Percentiles rank a stretch among this genome's conserved stretches.
These are phyloP conservation scores for Penicillium sp. DNA, from an alignment of 2,329 filamentous ascomycete genomes.

Conservation along the genomic window DNA sequence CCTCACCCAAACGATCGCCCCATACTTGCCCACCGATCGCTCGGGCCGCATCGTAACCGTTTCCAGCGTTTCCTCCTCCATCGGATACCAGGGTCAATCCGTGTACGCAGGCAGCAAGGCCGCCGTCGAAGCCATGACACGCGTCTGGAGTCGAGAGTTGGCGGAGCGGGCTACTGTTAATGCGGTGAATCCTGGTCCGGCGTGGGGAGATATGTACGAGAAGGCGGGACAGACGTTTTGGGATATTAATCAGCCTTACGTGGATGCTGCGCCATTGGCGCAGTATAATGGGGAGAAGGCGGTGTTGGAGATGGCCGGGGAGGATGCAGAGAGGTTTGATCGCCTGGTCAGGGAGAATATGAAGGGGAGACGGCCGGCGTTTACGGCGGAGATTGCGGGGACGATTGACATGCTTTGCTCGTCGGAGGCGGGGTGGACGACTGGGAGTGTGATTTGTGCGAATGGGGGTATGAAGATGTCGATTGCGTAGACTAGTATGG, in stretches of 20 bases:
- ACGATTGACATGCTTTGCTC: slow-evolving; percentile 71
- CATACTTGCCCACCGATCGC: slow-evolving; percentile 60
- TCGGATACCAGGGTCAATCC: slow-evolving; percentile 48
- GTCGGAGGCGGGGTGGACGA: slow-evolving; percentile 69
- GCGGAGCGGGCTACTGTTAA: slow-evolving; percentile 61
- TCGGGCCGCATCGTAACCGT: slow-evolving; percentile 27
- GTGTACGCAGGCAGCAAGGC: slow-evolving; percentile 66
- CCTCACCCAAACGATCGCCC: slow-evolving; percentile 58
- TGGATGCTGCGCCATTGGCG: slow-evolving; percentile 60
- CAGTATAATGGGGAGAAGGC: neutral
- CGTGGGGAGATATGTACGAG: slow-evolving; percentile 56
- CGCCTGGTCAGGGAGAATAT: slow-evolving; percentile 23
- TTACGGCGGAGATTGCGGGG: slow-evolving; percentile 68
- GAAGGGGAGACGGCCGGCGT: slow-evolving; percentile 63
- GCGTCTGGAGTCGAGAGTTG: slow-evolving; percentile 63
- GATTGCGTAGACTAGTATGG: neutral
- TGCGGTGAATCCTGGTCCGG: slow-evolving; percentile 56
- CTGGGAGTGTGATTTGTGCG: slow-evolving; percentile 72
- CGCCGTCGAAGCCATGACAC: slow-evolving; percentile 65
- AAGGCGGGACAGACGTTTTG: slow-evolving; percentile 45
- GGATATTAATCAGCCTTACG: slow-evolving; percentile 56
- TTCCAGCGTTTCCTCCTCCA: slow-evolving; percentile 1
- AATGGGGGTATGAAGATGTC: slow-evolving; percentile 61
- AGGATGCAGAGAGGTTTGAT: neutral
- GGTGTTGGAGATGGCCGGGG: neutral